Evolutionary conservation across 305 asterid species (phyloP).

Genomic region (Rubia balearica): DNA sequence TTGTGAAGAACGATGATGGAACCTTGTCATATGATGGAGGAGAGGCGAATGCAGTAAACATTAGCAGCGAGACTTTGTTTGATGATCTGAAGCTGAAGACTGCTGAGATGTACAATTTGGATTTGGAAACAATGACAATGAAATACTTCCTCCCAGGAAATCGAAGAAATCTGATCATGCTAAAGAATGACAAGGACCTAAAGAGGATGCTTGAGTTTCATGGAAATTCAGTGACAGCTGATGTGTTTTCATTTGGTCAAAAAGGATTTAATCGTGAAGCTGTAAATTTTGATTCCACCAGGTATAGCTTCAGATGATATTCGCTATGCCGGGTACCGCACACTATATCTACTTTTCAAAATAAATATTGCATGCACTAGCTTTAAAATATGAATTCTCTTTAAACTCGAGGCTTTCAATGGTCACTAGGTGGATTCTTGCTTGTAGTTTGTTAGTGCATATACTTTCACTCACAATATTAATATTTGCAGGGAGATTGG

Average conservation of each 20-base stretch:
- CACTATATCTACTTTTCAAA: slow-evolving; percentile 6
- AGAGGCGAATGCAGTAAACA: slow-evolving; percentile 79
- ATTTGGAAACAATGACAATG: slow-evolving; percentile 51
- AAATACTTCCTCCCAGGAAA: slow-evolving; percentile 96
- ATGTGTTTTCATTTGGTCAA: slow-evolving; percentile 61
- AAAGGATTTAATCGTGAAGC: slow-evolving; percentile 62
- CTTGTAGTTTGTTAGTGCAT: slow-evolving; percentile 15
- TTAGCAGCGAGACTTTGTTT: slow-evolving; percentile 50
- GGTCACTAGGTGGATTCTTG: neutral
- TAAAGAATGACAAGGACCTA: slow-evolving; percentile 70
- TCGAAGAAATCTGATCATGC: slow-evolving; percentile 62
- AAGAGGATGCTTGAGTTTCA: slow-evolving; percentile 85
- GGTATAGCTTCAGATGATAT: slow-evolving; percentile 37
- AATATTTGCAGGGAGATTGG: slow-evolving; percentile 47
- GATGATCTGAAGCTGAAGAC: slow-evolving; percentile 66
- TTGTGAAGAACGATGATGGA: slow-evolving; percentile 59
- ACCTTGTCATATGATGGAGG: slow-evolving; percentile 72
- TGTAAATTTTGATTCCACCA: slow-evolving; percentile 28
- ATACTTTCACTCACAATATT: slow-evolving; percentile 19
- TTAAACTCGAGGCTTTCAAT: neutral
- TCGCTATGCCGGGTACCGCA: slow-evolving; percentile 14
- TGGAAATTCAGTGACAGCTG: slow-evolving; percentile 75
- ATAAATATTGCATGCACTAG: neutral
- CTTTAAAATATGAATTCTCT: neutral
- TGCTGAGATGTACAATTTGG: slow-evolving; percentile 73